These are phyloP conservation scores for Euphorbia tirucalli DNA, from an alignment of 345 rosid species.

Conservation along the genomic window DNA sequence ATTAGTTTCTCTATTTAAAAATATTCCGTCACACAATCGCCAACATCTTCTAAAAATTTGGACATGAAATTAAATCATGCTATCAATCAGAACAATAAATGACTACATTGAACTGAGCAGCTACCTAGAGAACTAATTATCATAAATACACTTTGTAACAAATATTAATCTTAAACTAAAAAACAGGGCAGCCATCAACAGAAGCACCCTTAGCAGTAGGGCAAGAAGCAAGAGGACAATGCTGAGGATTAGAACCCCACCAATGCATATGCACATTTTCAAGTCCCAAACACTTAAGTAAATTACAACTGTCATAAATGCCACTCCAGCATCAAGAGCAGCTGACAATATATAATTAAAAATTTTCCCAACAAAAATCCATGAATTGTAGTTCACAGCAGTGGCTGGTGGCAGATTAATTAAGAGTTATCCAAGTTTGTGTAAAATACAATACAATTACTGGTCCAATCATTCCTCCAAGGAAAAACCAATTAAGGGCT, in stretches of 20 bases:
- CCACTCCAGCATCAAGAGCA: slow-evolving; percentile 45
- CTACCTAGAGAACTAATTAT: too few species aligned
- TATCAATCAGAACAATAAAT: too few species aligned
- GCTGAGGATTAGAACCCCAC: slow-evolving; percentile 44
- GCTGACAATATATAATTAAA: slow-evolving; percentile 42
- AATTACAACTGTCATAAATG: slow-evolving; percentile 42
- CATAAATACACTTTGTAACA: too few species aligned
- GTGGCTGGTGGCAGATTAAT: slow-evolving; percentile 24
- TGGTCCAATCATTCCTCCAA: slow-evolving; percentile 20
- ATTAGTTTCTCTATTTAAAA: too few species aligned
- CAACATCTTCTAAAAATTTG: too few species aligned
- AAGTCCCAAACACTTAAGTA: slow-evolving; percentile 29
- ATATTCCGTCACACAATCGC: too few species aligned
- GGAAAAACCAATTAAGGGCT: slow-evolving; percentile 21
- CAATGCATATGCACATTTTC: slow-evolving; percentile 32
- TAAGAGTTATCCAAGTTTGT: slow-evolving; percentile 21
- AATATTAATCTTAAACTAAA: background rate
- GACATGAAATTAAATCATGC: too few species aligned
- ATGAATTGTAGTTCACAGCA: slow-evolving; percentile 18
- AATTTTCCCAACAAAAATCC: slow-evolving; percentile 17
- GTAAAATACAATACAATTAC: slow-evolving; percentile 11
- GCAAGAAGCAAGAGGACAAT: slow-evolving; percentile 40
- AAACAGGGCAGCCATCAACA: slow-evolving; percentile 37
- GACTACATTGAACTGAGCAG: too few species aligned
- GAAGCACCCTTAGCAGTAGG: slow-evolving; percentile 36